Evolutionary conservation across 2,329 filamentous ascomycete genomes (phyloP), one percentile per base, ranked within the genome.

Genomic region (Sarocladiaceae sp.): DNA sequence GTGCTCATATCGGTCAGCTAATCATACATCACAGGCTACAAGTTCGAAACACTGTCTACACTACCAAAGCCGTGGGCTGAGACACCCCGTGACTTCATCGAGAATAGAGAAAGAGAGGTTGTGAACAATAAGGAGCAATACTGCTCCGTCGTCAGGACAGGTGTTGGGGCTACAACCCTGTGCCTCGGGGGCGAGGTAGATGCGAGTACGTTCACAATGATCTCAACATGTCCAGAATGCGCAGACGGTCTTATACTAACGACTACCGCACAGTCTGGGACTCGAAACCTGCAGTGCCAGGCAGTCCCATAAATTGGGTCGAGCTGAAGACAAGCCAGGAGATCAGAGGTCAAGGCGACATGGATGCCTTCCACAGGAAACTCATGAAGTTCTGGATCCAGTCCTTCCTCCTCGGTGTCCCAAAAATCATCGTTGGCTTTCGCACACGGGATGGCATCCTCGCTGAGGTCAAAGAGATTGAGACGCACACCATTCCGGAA

Each of bases 311-410:
- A 57, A 90, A 93, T 61, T 99, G 92, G 88, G 86, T 97, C 28
- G 94, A 99, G 69, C 79, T 99, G 53, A 99, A 99, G 67, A 99
- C 94, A 1, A 83, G 84, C n/a, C 85, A 82, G 36, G 84, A 87
- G 57, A 84, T 93, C 48, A 76, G 76, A 50, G 80, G 80, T 55
- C 78, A 85, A 2, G 78, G 82, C 44, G 88, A 94, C 61, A 77
- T 83, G 63, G 70, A 86, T 18, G 87, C 84, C 56, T 96, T 93
- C 65, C 89, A 97, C 69, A 82, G 88, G 47, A 97, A 97, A 66
- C 78, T 97, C 52, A 81, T 96, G 69, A 95, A 95, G 63, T 96
- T 93, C 71, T 99, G 94, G 94, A 90, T 93, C 13, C 94, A 97
- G 68, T 96, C 89, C 0, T 99, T 96, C 64, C 77, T 99, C 2